Evolutionary conservation across 179 eudicot genomes (phyloP).

Genomic region (Monotropa hypopitys): DNA sequence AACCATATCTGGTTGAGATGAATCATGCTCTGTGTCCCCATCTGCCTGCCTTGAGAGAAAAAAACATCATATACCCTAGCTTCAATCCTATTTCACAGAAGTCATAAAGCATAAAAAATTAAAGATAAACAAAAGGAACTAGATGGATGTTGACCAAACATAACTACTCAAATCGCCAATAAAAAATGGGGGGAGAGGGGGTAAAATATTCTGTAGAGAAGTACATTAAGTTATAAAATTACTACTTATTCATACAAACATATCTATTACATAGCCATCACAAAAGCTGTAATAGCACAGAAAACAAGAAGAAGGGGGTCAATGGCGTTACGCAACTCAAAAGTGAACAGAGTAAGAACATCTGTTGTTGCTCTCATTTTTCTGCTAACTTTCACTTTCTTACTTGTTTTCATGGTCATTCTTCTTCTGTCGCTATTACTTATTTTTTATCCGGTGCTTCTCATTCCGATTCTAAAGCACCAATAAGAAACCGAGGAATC

Average conservation of each 20-base stretch:
- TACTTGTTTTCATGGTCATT: not conserved
- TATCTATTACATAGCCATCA: conserved; percentile 6
- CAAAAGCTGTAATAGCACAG: not conserved
- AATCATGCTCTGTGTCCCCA: conserved; percentile 41
- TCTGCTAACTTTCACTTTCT: not conserved
- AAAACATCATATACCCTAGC: conserved; percentile 6
- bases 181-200: not conserved
- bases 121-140: not conserved
- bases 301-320: not conserved
- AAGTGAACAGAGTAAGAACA: not conserved
- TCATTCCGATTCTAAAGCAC: not conserved
- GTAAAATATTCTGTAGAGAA: not conserved
- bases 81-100: not conserved
- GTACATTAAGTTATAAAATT: not conserved
- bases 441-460: not conserved
- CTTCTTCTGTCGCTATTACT: not conserved
- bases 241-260: not conserved
- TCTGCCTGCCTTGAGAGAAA: conserved; percentile 57
- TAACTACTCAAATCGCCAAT: not conserved
- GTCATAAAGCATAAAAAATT: not conserved
- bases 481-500: not conserved
- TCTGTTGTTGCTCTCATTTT: not conserved
- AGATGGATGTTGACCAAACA: not conserved
- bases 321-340: too few species aligned
- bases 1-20: conserved; percentile 34